Percentiles rank a stretch among this genome's conserved stretches.
Conservation (phyloP, 345 rosid genomes). For the Camelina hispida region DNA sequence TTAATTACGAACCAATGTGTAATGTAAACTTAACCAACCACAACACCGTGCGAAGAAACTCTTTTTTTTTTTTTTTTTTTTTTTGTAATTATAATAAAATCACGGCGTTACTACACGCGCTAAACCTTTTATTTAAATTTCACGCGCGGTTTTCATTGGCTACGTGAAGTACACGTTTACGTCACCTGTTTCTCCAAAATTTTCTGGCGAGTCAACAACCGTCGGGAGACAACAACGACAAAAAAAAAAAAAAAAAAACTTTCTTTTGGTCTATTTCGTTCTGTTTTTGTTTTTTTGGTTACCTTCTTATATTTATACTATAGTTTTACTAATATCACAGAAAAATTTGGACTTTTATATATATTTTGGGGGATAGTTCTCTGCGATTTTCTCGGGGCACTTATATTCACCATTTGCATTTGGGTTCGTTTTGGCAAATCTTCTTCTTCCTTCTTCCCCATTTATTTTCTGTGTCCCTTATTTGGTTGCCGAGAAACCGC, state of each 20-base stretch:
- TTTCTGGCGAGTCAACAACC: slow-evolving; percentile 30
- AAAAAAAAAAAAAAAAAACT: neutral
- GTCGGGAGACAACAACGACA: slow-evolving; percentile 9
- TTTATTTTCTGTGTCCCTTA: slow-evolving; percentile 38
- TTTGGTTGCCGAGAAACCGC: slow-evolving; percentile 42
- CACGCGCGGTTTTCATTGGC: slow-evolving; percentile 9
- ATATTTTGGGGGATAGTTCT: slow-evolving; percentile 20
- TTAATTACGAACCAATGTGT: neutral
- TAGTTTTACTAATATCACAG: neutral
- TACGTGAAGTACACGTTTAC: neutral
- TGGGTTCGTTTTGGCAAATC: slow-evolving; percentile 19
- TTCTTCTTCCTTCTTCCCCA: neutral
- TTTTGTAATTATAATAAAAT: too few species aligned
- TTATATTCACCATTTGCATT: slow-evolving; percentile 24
- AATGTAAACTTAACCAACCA: slow-evolving; percentile 6
- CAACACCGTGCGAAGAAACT: slow-evolving; percentile 22
- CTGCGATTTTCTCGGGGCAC: slow-evolving; percentile 35
- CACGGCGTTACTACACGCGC: slow-evolving; percentile 35
- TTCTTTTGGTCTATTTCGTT: neutral
- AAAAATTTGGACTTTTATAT: neutral
- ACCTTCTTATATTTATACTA: neutral
- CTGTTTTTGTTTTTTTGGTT: neutral
- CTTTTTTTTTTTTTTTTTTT: neutral
- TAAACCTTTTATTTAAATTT: rapidly evolving
- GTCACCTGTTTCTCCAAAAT: neutral